Conservation (phyloP, 2,329 filamentous ascomycete genomes). For the Hirsutella thompsonii region DNA sequence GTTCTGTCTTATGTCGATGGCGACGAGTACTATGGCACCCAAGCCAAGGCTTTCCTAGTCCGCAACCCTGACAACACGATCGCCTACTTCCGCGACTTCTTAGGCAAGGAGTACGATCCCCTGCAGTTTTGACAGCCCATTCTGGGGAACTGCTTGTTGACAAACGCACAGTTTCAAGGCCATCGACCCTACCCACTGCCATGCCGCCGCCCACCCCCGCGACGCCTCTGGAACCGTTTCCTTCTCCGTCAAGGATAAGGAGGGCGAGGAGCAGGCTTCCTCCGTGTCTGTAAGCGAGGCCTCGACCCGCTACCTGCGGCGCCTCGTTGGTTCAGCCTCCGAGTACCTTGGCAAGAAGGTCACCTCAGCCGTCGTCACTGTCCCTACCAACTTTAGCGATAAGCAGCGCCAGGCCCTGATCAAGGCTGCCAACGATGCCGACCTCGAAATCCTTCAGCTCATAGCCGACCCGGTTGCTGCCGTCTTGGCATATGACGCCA, state of each 20-base stretch:
- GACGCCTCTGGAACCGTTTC: slow-evolving; percentile 59
- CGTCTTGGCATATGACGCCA: slow-evolving; percentile 81
- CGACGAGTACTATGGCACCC: slow-evolving; percentile 91
- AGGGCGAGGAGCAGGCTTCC: slow-evolving; percentile 46
- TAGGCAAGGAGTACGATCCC: slow-evolving; percentile 65
- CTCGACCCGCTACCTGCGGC: slow-evolving; percentile 71
- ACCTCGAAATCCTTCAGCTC: slow-evolving; percentile 81
- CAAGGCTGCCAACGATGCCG: slow-evolving; percentile 66
- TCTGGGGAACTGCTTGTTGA: neutral
- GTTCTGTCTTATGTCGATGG: slow-evolving; percentile 89
- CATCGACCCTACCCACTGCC: slow-evolving; percentile 91
- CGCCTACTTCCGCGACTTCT: slow-evolving; percentile 89
- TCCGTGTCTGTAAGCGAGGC: slow-evolving; percentile 68
- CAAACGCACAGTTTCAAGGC: slow-evolving; percentile 57
- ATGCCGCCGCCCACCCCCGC: slow-evolving; percentile 82
- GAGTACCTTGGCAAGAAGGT: slow-evolving; percentile 90
- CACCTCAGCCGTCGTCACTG: slow-evolving; percentile 85
- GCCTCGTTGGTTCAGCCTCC: slow-evolving; percentile 69
- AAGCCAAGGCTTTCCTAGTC: slow-evolving; percentile 88
- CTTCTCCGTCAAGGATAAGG: slow-evolving; percentile 74
- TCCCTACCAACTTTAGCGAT: slow-evolving; percentile 87
- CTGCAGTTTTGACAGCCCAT: no score
- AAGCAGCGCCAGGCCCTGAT: slow-evolving; percentile 72
- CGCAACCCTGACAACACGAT: slow-evolving; percentile 89
- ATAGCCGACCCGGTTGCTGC: slow-evolving; percentile 86